Conservation (phyloP, 352 stramenopile species). For the Phytopythium chamaehyphon region DNA sequence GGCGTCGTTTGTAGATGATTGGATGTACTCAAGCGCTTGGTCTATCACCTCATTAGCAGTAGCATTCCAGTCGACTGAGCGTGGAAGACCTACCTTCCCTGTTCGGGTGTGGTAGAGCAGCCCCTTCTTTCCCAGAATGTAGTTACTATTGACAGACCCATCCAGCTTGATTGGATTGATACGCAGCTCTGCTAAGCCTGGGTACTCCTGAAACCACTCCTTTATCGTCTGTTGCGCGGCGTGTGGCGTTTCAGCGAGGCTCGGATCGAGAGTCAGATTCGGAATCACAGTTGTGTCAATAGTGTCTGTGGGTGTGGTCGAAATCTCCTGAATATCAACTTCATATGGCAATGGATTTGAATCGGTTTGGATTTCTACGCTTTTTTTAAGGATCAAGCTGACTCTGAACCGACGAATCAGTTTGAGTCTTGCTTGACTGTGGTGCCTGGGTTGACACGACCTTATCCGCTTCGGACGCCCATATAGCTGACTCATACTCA, state of each 20-base stretch:
- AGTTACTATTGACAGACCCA: not conserved
- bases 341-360: constrained; percentile 4
- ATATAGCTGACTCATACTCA: no score
- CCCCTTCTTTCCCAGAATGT: not conserved
- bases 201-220: not conserved
- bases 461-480: no score
- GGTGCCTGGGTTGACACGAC: no score
- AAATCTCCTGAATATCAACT: constrained; percentile 7
- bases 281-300: not conserved
- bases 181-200: not conserved
- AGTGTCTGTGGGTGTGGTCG: not conserved
- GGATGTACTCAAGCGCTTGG: not conserved
- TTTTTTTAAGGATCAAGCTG: no score
- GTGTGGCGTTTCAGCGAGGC: not conserved
- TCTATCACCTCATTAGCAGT: not conserved
- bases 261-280: no score
- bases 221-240: not conserved
- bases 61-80: constrained; percentile 1
- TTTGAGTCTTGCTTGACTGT: no score
- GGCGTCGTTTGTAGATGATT: not conserved
- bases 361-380: not conserved
- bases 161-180: not conserved
- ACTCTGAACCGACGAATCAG: no score
- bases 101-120: no score
- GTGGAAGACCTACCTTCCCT: no score